A percentile compares a stretch with the other conserved stretches of the same genome.
Conservation (phyloP, 805 yeast species). For the Candida tibetensis region DNA sequence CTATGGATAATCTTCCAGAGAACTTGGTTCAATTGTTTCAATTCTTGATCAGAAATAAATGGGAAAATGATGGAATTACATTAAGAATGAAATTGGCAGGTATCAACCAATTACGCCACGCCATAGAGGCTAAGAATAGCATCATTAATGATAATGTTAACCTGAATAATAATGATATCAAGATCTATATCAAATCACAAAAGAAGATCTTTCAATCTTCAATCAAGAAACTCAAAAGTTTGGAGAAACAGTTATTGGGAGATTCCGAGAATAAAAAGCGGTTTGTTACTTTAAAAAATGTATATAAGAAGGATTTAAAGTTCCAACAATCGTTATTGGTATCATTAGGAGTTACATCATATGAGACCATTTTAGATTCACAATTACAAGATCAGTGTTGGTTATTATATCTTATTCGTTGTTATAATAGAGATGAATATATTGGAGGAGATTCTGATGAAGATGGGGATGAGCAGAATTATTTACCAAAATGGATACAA, state of each 20-base stretch:
- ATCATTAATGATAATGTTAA: slow-evolving; percentile 19
- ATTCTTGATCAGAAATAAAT: slow-evolving; percentile 45
- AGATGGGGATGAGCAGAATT: slow-evolving; percentile 28
- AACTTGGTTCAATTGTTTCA: slow-evolving; percentile 54
- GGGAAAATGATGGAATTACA: slow-evolving; percentile 44
- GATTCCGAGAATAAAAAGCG: slow-evolving; percentile 37
- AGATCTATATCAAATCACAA: slow-evolving; percentile 50
- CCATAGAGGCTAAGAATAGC: slow-evolving; percentile 49
- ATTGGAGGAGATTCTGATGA: slow-evolving; percentile 4
- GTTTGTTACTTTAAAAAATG: slow-evolving; percentile 54
- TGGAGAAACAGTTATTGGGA: slow-evolving; percentile 46
- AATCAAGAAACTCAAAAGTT: slow-evolving; percentile 42
- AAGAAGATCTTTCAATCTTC: slow-evolving; percentile 43
- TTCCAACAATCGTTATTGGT: slow-evolving; percentile 55
- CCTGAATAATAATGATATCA: slow-evolving; percentile 25
- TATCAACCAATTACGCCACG: slow-evolving; percentile 47
- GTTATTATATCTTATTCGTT: slow-evolving; percentile 61
- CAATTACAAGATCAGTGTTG: slow-evolving; percentile 57
- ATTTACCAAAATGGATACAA: slow-evolving; percentile 52
- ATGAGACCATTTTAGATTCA: slow-evolving; percentile 48
- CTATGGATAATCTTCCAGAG: slow-evolving; percentile 36
- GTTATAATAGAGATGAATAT: slow-evolving; percentile 43
- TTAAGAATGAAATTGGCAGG: slow-evolving; percentile 63
- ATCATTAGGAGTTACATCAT: slow-evolving; percentile 54
- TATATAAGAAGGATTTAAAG: slow-evolving; percentile 52